These are phyloP conservation scores for Naganishia friedmannii DNA, from an alignment of 768 basidiomycete species.

Conservation along the genomic window DNA sequence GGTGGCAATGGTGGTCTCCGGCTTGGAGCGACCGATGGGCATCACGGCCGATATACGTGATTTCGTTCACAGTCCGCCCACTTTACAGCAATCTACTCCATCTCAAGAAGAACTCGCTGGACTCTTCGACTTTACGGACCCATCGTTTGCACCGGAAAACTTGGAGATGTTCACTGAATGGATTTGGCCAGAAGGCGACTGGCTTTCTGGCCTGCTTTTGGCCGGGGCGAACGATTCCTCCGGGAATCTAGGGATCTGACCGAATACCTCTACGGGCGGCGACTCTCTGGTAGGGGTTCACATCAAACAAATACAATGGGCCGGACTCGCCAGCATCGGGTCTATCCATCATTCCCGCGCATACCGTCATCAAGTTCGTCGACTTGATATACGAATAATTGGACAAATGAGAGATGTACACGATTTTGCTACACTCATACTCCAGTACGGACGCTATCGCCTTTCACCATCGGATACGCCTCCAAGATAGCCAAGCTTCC, in stretches of 20 bases:
- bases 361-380: no score
- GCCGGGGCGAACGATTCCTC: neutral
- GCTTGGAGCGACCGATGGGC: neutral
- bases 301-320: neutral
- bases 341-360: neutral
- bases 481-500: neutral
- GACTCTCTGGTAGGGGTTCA: neutral
- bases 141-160: neutral
- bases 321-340: neutral
- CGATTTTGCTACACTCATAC: neutral
- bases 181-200: slow-evolving; percentile 19
- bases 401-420: neutral
- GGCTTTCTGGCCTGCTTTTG: slow-evolving; percentile 11
- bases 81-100: no score
- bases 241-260: neutral
- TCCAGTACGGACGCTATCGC: neutral
- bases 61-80: neutral
- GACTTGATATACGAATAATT: neutral
- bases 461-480: neutral
- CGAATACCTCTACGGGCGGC: no score
- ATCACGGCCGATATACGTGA: slow-evolving; percentile 6
- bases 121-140: neutral
- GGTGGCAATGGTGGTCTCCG: neutral
- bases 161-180: slow-evolving; percentile 4
- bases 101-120: neutral